These are phyloP conservation scores for Fusarium vanettenii DNA, from an alignment of 2,329 filamentous ascomycete species.

Conservation along the genomic window DNA sequence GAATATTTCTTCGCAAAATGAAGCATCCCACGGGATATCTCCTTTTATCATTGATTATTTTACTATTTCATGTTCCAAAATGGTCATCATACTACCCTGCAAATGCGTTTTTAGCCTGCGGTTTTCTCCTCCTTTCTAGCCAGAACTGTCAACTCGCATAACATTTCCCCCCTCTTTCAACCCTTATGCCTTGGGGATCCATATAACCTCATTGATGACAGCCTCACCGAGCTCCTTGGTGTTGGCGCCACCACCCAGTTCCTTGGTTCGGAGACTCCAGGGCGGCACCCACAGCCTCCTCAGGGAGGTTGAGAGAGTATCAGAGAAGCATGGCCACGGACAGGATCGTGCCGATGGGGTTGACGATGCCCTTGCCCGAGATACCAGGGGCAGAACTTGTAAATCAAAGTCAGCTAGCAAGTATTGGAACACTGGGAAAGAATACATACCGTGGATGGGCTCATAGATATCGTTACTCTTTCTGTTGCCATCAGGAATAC, in stretches of 20 bases:
- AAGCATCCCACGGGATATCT: not conserved
- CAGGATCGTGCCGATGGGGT: conserved; percentile 88
- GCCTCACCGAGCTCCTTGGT: conserved; percentile 84
- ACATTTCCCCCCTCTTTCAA: not conserved
- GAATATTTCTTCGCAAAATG: not conserved
- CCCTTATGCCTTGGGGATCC: conserved; percentile 65
- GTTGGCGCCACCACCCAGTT: conserved; percentile 81
- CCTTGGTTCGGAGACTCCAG: conserved; percentile 86
- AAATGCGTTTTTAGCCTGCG: not conserved
- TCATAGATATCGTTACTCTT: conserved; percentile 96
- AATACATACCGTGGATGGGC: conserved; percentile 85
- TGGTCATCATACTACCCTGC: not conserved
- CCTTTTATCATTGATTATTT: not conserved
- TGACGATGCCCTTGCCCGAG: conserved; percentile 89
- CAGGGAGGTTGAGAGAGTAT: conserved; percentile 85
- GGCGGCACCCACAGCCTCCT: conserved; percentile 79
- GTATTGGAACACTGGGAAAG: not conserved
- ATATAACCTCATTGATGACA: conserved; percentile 76
- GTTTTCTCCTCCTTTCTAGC: not conserved
- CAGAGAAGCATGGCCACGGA: conserved; percentile 96
- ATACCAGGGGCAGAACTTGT: conserved; percentile 67
- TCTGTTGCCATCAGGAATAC: conserved; percentile 85
- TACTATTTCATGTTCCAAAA: not conserved
- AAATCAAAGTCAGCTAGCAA: not conserved
- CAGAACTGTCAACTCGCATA: not conserved